Percentiles rank a stretch among this genome's conserved stretches.
phyloP scores from a whole-genome alignment of 768 basidiomycete species.

The Termitomyces sp. region DNA sequence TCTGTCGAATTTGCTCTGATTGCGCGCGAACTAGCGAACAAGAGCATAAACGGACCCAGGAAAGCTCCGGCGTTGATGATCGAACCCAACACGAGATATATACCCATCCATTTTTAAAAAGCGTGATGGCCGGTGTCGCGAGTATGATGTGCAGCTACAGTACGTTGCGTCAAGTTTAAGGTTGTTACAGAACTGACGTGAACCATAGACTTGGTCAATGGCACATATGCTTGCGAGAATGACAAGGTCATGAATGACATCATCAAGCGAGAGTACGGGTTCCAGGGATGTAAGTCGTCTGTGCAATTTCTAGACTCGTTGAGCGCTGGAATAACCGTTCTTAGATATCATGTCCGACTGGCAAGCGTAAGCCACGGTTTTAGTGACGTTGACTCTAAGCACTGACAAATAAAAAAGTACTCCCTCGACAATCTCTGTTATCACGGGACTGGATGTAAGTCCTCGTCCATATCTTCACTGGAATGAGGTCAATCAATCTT shows the following conservation, averaged over 20 bases:
- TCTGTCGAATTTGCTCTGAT: background rate
- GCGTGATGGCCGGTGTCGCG: slow-evolving; percentile 69
- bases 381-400: background rate
- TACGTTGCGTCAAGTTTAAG: slow-evolving; percentile 20
- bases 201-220: slow-evolving; percentile 55
- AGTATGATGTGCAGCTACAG: slow-evolving; percentile 77
- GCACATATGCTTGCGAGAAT: slow-evolving; percentile 73
- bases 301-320: background rate
- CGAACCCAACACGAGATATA: slow-evolving; percentile 75
- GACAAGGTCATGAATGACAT: slow-evolving; percentile 65
- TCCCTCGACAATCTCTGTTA: slow-evolving; percentile 52
- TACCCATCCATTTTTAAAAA: slow-evolving; percentile 60
- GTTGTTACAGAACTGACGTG: background rate
- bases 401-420: slow-evolving; percentile 23
- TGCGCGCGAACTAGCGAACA: slow-evolving; percentile 44
- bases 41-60: slow-evolving; percentile 50
- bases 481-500: background rate
- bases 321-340: background rate
- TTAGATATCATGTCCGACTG: slow-evolving; percentile 71
- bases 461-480: background rate
- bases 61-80: slow-evolving; percentile 71
- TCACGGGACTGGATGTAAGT: slow-evolving; percentile 60
- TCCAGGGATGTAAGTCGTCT: slow-evolving; percentile 57
- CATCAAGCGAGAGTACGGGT: slow-evolving; percentile 70
- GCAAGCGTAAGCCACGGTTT: slow-evolving; percentile 39